Evolutionary conservation across 2,329 filamentous ascomycete species (phyloP).

Genomic region (Cladosporium sp.): DNA sequence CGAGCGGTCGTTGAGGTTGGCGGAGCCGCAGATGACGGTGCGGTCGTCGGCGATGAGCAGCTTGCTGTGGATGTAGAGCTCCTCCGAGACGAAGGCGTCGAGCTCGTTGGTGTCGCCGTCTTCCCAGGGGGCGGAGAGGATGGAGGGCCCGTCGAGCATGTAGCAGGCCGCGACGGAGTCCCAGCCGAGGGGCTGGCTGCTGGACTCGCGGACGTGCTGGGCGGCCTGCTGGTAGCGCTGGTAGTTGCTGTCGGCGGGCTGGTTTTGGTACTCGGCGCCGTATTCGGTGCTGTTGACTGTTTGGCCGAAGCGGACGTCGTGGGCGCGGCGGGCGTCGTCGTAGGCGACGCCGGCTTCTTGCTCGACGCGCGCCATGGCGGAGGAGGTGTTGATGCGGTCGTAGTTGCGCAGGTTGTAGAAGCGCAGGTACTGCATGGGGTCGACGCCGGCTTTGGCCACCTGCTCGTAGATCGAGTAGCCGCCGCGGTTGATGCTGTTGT

Average conservation of each 20-base stretch:
- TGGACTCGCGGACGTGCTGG: slow-evolving; percentile 42
- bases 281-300: slow-evolving; percentile 29
- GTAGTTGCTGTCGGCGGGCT: slow-evolving; percentile 13
- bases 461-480: slow-evolving; percentile 72
- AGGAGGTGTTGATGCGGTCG: slow-evolving; percentile 70
- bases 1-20: slow-evolving; percentile 64
- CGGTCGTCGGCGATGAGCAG: slow-evolving; percentile 76
- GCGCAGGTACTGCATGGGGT: slow-evolving; percentile 67
- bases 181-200: slow-evolving; percentile 45
- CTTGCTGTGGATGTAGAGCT: slow-evolving; percentile 62
- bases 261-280: slow-evolving; percentile 29
- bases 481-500: slow-evolving; percentile 70
- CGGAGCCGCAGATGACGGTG: slow-evolving; percentile 73
- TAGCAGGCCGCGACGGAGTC: slow-evolving; percentile 75
- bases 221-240: slow-evolving; percentile 65
- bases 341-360: slow-evolving; percentile 60
- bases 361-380: slow-evolving; percentile 56
- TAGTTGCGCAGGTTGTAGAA: slow-evolving; percentile 84
- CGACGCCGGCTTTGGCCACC: slow-evolving; percentile 58
- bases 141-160: slow-evolving; percentile 69
- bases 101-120: slow-evolving; percentile 50
- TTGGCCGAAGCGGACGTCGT: slow-evolving; percentile 49
- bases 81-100: slow-evolving; percentile 57
- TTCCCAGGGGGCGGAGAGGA: slow-evolving; percentile 58
- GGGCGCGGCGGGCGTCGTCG: slow-evolving; percentile 57